Percentiles rank a stretch among this genome's conserved stretches.
phyloP scores from a whole-genome alignment of 768 basidiomycete species.

The Russula virescens region DNA sequence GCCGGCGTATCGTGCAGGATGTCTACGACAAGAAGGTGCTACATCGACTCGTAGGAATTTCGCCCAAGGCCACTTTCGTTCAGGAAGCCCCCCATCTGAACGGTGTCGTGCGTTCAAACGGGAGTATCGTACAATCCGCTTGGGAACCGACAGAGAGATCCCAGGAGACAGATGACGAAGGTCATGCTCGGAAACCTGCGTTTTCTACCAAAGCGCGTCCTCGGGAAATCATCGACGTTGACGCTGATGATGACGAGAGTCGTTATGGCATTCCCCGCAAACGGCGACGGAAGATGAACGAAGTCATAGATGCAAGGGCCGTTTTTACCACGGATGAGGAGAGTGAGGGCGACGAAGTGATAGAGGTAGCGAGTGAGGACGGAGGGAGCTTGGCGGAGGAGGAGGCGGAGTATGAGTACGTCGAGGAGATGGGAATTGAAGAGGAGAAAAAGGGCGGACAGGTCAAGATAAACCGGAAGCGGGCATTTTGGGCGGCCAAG shows the following conservation, averaged over 20 bases:
- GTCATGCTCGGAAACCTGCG: constrained; percentile 6
- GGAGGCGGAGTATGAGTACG: constrained; percentile 12
- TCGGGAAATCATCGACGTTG: constrained; percentile 23
- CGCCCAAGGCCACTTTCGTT: constrained; percentile 21
- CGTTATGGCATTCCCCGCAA: constrained; percentile 37
- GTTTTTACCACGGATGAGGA: constrained; percentile 49
- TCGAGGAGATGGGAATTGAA: constrained; percentile 7
- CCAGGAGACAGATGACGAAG: constrained; percentile 28
- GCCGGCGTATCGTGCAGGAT: constrained; percentile 62
- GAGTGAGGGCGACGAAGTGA: constrained; percentile 28
- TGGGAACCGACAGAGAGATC: constrained; percentile 39
- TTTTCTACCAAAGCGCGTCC: background rate
- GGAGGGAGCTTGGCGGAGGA: constrained; percentile 2
- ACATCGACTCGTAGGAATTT: constrained; percentile 53
- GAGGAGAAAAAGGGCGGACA: constrained; percentile 18
- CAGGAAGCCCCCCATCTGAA: constrained; percentile 8
- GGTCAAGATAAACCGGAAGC: constrained; percentile 35
- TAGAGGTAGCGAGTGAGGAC: constrained; percentile 11
- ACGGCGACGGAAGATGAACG: constrained; percentile 44
- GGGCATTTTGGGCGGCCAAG: constrained; percentile 59
- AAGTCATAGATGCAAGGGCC: constrained; percentile 34
- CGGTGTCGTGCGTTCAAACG: constrained; percentile 3
- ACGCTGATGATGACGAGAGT: constrained; percentile 48
- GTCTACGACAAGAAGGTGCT: constrained; percentile 54
- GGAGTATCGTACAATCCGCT: constrained; percentile 32